A percentile compares a stretch with the other conserved stretches of the same genome.
Evolutionary conservation across 495 filamentous ascomycete species (phyloP).

Genomic region (Apodospora peruviana): DNA sequence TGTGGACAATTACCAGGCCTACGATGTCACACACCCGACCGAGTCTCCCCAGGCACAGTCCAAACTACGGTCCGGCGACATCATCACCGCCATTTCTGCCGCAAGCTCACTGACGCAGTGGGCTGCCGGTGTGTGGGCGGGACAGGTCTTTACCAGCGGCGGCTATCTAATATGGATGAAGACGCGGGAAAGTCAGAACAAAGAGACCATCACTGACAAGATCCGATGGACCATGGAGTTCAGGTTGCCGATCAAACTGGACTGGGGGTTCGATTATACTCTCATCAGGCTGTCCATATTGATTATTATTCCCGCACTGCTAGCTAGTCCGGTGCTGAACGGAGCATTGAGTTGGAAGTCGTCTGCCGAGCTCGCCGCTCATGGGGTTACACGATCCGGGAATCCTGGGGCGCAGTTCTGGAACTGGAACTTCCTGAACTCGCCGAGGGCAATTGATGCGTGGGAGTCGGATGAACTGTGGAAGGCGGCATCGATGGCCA

Average conservation of each 20-base stretch:
- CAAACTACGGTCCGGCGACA: background rate
- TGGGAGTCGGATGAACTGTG: background rate
- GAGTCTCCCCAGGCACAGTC: background rate
- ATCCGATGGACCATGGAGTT: slow-evolving; percentile 1
- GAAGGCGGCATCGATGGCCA: background rate
- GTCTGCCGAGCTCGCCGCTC: background rate
- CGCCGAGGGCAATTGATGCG: background rate
- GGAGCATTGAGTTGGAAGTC: background rate
- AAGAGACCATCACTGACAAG: background rate
- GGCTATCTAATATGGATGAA: background rate
- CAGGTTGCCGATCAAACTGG: background rate
- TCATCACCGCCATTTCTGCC: background rate
- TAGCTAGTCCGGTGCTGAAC: background rate
- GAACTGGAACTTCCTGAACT: background rate
- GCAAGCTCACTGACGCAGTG: background rate
- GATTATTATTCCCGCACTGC: background rate
- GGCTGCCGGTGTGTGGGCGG: background rate
- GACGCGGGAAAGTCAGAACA: background rate
- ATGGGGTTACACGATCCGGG: background rate
- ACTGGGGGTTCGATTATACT: background rate
- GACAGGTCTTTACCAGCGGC: background rate
- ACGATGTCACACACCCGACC: background rate
- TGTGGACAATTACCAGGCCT: background rate
- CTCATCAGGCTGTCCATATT: background rate
- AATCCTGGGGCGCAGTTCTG: background rate